A percentile compares a stretch with the other conserved stretches of the same genome.
These are phyloP conservation scores for Fusarium poae DNA, from an alignment of 2,329 filamentous ascomycete genomes.

Conservation along the genomic window DNA sequence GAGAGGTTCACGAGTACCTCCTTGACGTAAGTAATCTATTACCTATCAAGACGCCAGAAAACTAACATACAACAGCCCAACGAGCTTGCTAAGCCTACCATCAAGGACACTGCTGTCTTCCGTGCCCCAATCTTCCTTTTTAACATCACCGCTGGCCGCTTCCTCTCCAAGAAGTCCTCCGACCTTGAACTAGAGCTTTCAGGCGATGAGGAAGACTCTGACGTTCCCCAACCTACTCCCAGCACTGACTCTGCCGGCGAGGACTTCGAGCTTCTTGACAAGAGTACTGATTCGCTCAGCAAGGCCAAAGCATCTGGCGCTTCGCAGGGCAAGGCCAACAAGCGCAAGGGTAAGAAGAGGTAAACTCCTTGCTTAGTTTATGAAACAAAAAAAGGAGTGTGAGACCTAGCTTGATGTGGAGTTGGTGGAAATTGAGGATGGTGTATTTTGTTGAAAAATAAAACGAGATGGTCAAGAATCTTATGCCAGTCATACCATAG, in stretches of 20 bases:
- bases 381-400: slow-evolving; percentile 1
- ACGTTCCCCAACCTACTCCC: slow-evolving; percentile 64
- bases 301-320: slow-evolving; percentile 65
- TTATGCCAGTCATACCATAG: slow-evolving; percentile 14
- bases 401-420: slow-evolving; percentile 8
- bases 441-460: slow-evolving; percentile 20
- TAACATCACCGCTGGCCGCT: slow-evolving; percentile 65
- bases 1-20: slow-evolving; percentile 83
- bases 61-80: slow-evolving; percentile 69
- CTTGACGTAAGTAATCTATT: slow-evolving; percentile 77
- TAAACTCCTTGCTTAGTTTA: slow-evolving; percentile 49
- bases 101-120: slow-evolving; percentile 86
- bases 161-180: slow-evolving; percentile 58
- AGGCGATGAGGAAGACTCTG: slow-evolving; percentile 61
- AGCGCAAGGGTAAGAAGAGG: slow-evolving; percentile 68
- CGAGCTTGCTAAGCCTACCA: slow-evolving; percentile 81
- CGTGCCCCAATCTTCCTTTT: slow-evolving; percentile 82
- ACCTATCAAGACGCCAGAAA: not conserved
- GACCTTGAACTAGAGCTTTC: slow-evolving; percentile 56
- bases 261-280: slow-evolving; percentile 74
- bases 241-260: slow-evolving; percentile 70
- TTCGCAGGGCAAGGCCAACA: slow-evolving; percentile 63
- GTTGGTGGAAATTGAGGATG: slow-evolving; percentile 16
- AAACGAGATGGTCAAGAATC: slow-evolving; percentile 11
- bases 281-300: slow-evolving; percentile 68